Conservation (phyloP, 1,284 basidiomycete genomes). For the Cutaneotrichosporon mucoides region DNA sequence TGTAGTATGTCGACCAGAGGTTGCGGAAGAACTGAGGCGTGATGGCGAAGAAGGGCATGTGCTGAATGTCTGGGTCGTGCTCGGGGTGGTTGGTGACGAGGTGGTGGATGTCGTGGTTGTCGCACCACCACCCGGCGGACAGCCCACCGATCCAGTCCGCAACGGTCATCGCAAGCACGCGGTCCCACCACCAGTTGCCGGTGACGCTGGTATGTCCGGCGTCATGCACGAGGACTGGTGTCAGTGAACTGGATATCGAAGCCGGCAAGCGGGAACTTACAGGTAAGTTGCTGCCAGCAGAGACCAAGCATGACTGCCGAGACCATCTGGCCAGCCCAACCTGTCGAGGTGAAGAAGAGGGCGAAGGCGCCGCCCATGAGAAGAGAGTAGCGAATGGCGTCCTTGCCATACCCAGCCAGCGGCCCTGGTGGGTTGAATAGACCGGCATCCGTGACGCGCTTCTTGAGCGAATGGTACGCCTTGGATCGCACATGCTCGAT, state of each 20-base stretch:
- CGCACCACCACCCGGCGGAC: constrained; percentile 96
- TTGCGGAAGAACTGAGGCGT: constrained; percentile 78
- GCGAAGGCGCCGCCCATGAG: constrained; percentile 15
- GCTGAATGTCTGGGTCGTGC: constrained; percentile 84
- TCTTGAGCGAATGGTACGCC: constrained; percentile 77
- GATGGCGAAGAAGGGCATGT: constrained; percentile 95
- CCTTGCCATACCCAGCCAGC: constrained; percentile 82
- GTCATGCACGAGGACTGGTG: constrained; percentile 74
- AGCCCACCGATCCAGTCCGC: constrained; percentile 81
- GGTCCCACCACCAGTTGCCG: constrained; percentile 77
- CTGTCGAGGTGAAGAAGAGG: constrained; percentile 32
- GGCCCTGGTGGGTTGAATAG: constrained; percentile 75
- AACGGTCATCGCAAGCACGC: constrained; percentile 67
- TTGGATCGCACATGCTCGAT: constrained; percentile 67
- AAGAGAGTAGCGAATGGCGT: constrained; percentile 58
- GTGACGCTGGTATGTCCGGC: constrained; percentile 92
- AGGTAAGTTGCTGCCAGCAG: constrained; percentile 88
- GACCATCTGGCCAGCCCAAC: constrained; percentile 56
- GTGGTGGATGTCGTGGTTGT: constrained; percentile 97
- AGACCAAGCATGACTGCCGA: constrained; percentile 75
- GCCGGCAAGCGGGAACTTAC: constrained; percentile 26
- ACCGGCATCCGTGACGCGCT: constrained; percentile 69
- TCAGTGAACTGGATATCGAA: too few species aligned
- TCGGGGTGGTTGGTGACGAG: constrained; percentile 95
- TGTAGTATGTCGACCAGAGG: constrained; percentile 93